A percentile compares a stretch with the other conserved stretches of the same genome.
Evolutionary conservation across 1,139 yeast species (phyloP).

Genomic region (Debaryomyces fabryi): DNA sequence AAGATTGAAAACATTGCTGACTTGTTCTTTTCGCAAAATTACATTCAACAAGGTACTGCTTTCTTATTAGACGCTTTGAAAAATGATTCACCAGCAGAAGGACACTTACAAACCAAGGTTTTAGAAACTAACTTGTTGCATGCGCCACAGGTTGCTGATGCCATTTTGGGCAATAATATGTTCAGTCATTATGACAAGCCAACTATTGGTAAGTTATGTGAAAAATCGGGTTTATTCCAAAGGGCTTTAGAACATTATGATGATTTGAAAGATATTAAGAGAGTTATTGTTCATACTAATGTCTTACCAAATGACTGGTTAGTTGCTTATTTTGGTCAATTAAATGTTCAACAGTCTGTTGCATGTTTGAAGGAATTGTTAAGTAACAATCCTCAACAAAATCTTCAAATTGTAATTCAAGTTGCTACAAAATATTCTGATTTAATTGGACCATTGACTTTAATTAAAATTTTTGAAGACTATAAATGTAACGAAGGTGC

Average conservation of each 20-base stretch:
- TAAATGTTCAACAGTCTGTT: conserved; percentile 91
- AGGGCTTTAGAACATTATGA: conserved; percentile 96
- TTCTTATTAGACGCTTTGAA: conserved; percentile 93
- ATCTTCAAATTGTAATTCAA: conserved; percentile 91
- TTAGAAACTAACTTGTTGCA: conserved; percentile 90
- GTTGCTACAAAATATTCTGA: conserved; percentile 97
- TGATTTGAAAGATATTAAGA: conserved; percentile 91
- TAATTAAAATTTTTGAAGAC: conserved; percentile 91
- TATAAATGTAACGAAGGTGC: conserved; percentile 91
- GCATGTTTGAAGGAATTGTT: conserved; percentile 87
- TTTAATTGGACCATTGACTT: conserved; percentile 80
- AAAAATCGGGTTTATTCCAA: conserved; percentile 91
- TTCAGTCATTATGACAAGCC: conserved; percentile 95
- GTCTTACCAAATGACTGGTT: conserved; percentile 93
- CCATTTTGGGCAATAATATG: conserved; percentile 93
- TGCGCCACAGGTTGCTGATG: conserved; percentile 99
- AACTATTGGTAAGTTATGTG: conserved; percentile 88
- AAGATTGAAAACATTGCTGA: conserved; percentile 90
- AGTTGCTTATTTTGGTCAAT: conserved; percentile 87
- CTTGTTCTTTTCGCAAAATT: conserved; percentile 91
- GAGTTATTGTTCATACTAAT: conserved; percentile 88
- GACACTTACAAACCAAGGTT: conserved; percentile 92
- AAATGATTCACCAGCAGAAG: conserved; percentile 92
- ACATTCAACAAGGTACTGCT: conserved; percentile 98
- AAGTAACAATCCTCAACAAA: conserved; percentile 78